Conservation (phyloP, 2,329 filamentous ascomycete species). For the Pseudogymnoascus sp. region DNA sequence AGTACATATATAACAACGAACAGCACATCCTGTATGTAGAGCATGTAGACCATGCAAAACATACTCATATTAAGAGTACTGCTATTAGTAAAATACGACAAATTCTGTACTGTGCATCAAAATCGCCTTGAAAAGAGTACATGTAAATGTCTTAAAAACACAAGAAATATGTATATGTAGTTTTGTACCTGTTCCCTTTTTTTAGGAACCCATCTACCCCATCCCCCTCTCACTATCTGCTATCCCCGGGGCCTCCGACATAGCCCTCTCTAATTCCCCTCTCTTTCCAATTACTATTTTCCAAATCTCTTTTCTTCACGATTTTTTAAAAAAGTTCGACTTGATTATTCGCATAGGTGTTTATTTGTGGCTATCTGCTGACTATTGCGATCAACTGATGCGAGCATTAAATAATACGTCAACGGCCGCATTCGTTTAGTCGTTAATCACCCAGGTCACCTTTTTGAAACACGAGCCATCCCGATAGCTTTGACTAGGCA, state of each 20-base stretch:
- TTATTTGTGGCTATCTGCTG: neutral
- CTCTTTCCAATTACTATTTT: neutral
- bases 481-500: neutral
- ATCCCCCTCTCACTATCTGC: neutral
- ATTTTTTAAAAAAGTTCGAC: neutral
- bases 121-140: neutral
- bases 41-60: neutral
- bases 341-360: neutral
- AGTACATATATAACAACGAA: neutral
- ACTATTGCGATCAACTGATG: neutral
- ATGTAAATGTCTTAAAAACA: constrained; percentile 7
- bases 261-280: constrained; percentile 2
- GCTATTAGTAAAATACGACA: neutral
- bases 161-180: constrained; percentile 4
- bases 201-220: neutral
- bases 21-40: neutral
- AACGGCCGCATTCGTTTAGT: constrained; percentile 4
- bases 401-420: neutral
- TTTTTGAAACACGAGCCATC: constrained; percentile 10
- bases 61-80: neutral
- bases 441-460: constrained; percentile 9
- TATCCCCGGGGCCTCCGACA: constrained; percentile 3
- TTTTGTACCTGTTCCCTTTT: constrained; percentile 1
- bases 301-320: neutral
- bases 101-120: neutral